Evolutionary conservation across 2,329 filamentous ascomycete species (phyloP).

Genomic region (Botrytis cinerea): DNA sequence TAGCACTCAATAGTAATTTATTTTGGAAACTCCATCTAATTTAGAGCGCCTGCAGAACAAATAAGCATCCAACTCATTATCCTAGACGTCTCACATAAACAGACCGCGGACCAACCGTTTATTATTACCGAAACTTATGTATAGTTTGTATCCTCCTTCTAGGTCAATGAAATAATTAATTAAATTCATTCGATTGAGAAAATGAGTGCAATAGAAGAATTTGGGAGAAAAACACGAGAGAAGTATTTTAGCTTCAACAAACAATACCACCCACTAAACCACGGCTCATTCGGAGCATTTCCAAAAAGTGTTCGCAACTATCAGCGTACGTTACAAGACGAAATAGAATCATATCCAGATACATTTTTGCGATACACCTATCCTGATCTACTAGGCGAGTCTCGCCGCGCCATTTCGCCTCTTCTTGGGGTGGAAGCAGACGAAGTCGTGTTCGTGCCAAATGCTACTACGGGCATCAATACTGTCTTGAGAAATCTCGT

Average conservation of each 20-base stretch:
- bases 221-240: not conserved
- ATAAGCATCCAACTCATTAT: no score
- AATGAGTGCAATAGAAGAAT: not conserved
- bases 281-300: not conserved
- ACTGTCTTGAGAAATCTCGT: constrained; percentile 72
- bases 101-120: no score
- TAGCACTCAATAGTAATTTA: no score
- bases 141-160: no score
- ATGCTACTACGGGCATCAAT: constrained; percentile 77
- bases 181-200: not conserved
- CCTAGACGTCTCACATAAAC: no score
- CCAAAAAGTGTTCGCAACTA: not conserved
- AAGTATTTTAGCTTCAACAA: not conserved
- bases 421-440: not conserved
- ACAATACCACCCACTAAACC: not conserved
- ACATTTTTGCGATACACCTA: not conserved
- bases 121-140: no score
- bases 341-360: not conserved
- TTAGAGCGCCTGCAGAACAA: no score
- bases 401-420: not conserved
- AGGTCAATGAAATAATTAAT: no score
- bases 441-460: constrained; percentile 58
- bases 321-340: not conserved
- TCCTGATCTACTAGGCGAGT: not conserved
- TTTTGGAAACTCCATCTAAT: no score